phyloP scores from a whole-genome alignment of 2,329 filamentous ascomycete genomes.

The Botrytis pseudocinerea region DNA sequence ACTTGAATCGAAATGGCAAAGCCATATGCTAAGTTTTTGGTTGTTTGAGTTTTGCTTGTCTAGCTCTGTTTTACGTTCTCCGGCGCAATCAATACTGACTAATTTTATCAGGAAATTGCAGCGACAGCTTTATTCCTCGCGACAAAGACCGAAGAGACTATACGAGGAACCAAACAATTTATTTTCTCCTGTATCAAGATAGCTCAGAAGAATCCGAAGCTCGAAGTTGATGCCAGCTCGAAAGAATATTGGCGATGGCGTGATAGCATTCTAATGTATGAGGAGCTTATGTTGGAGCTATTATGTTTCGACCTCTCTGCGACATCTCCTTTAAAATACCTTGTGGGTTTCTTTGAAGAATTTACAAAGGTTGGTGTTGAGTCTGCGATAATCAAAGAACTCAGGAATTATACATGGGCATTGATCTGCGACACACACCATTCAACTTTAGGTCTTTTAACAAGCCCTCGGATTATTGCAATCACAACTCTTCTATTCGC shows the following conservation, averaged over 20 bases:
- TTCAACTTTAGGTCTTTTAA: constrained; percentile 80
- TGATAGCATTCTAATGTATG: constrained; percentile 87
- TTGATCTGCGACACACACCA: constrained; percentile 90
- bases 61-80: background rate
- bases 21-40: background rate
- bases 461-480: constrained; percentile 77
- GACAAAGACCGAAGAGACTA: constrained; percentile 97
- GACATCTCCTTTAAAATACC: constrained; percentile 80
- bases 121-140: constrained; percentile 90
- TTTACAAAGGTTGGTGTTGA: constrained; percentile 71
- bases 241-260: constrained; percentile 99
- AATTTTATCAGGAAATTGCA: constrained; percentile 65
- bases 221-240: constrained; percentile 92
- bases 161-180: constrained; percentile 90
- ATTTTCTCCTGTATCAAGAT: constrained; percentile 93
- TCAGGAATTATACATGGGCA: constrained; percentile 87
- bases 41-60: background rate
- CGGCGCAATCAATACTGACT: constrained; percentile 14
- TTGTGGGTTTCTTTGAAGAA: constrained; percentile 77
- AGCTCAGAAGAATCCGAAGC: constrained; percentile 87
- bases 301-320: constrained; percentile 93
- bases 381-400: constrained; percentile 51
- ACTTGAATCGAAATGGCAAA: constrained; percentile 10
- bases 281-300: constrained; percentile 87
- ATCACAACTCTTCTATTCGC: constrained; percentile 86